Evolutionary conservation across 2,329 filamentous ascomycete species (phyloP), one percentile per base, ranked within the genome.

Genomic region (Epichloe scottii): DNA sequence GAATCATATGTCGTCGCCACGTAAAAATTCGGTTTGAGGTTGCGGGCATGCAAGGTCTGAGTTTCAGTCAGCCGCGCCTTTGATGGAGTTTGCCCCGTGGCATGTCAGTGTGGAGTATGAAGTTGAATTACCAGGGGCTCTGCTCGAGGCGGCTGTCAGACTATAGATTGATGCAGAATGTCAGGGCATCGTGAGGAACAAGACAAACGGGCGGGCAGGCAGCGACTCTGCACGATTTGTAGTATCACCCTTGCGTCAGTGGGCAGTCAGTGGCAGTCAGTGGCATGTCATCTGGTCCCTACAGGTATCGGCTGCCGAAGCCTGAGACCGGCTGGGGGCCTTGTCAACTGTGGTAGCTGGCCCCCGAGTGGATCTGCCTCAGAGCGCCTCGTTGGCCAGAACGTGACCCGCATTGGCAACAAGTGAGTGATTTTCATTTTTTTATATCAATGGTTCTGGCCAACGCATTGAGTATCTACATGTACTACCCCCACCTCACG

Each of bases 201-300:
- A 42, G 35, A n/a, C 41, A 21, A 33, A 44, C 46, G n/a, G 37
- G n/a, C 26, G 17, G 11, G 14, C n/a, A 14, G 49, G 49, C 35
- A 51, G 44, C 34, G 34, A 33, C 23, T 14, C 38, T 14, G 17
- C n/a, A 12, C 19, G 39, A 43, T 12, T 5, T 17, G 14, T 17
- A 19, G 26, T 45, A 49, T 46, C 35, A 48, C 53, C 42, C 57
- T 58, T 54, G 55, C 51, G 55, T 55, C 54, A 52, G 51, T 42
- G 26, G 26, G n/a, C n/a, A n/a, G n/a, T n/a, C n/a, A n/a, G n/a
- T n/a, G n/a, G n/a, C n/a, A n/a, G 55, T 55, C 54, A 52, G 51
- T 42, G 26, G 26, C 26, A 47, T 48, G 50, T 48, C 44, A 37
- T 42, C 46, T 48, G 35, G n/a, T 30, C 14, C 17, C 15, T 15